These are phyloP conservation scores for Hypholoma sublateritium DNA, from an alignment of 768 basidiomycete genomes.

Conservation along the genomic window DNA sequence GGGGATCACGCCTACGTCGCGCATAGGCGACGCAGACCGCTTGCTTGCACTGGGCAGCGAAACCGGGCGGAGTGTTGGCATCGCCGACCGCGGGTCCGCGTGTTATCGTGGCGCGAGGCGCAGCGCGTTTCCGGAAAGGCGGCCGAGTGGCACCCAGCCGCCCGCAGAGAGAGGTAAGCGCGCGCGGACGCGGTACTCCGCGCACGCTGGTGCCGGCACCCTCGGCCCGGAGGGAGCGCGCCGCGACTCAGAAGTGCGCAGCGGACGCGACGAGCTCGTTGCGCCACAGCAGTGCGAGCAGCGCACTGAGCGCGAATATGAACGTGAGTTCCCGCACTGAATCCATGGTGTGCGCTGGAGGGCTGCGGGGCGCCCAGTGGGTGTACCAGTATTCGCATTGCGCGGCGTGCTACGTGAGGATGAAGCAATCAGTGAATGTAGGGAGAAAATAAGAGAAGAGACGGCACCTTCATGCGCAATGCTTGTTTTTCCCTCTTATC, in stretches of 20 bases:
- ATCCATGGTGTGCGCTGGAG: constrained; percentile 9
- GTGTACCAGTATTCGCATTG: constrained; percentile 34
- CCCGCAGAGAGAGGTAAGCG: no score
- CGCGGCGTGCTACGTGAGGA: constrained; percentile 27
- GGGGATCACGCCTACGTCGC: no score
- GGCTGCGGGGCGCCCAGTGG: constrained; percentile 24
- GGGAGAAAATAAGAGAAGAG: background rate
- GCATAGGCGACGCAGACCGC: no score
- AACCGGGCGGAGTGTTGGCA: no score
- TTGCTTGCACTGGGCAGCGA: no score
- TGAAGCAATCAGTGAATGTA: background rate
- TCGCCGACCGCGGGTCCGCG: no score
- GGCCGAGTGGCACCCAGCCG: no score
- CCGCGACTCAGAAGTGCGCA: background rate
- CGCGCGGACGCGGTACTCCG: no score
- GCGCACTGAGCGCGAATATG: constrained; percentile 22
- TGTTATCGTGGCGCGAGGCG: no score
- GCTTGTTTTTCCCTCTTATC: constrained; percentile 26
- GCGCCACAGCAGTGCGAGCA: constrained; percentile 30
- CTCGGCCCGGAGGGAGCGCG: background rate
- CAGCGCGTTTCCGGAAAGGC: no score
- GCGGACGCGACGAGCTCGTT: background rate
- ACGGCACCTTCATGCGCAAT: constrained; percentile 25
- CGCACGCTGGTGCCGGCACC: no score
- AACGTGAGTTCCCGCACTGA: constrained; percentile 21